Evolutionary conservation across 495 filamentous ascomycete genomes (phyloP).

Genomic region (Trichoderma gamsii): DNA sequence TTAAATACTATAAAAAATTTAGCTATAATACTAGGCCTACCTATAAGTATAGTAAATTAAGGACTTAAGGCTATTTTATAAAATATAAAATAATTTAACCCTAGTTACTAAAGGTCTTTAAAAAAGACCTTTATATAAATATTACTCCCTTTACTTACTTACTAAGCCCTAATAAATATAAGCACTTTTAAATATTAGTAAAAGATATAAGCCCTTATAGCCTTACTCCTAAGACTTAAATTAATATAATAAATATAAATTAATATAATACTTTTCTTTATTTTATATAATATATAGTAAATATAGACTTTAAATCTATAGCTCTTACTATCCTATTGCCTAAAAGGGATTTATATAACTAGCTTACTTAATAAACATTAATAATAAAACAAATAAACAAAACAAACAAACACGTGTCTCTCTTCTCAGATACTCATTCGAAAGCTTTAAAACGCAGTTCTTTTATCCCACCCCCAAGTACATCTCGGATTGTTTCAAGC

Average conservation of each 20-base stretch:
- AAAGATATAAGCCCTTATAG: neutral
- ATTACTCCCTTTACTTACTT: neutral
- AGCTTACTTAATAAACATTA: too few relatives aligned
- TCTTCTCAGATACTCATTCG: too few relatives aligned
- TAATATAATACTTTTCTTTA: neutral
- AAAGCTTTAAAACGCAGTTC: too few relatives aligned
- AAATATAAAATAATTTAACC: neutral
- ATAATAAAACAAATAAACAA: too few relatives aligned
- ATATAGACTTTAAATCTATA: neutral
- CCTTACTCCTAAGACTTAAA: neutral
- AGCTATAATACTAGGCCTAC: neutral
- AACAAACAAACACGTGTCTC: too few relatives aligned
- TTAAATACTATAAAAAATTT: neutral
- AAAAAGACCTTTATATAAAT: neutral
- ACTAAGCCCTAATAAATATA: neutral
- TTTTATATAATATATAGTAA: constrained; percentile 5
- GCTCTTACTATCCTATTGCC: too few relatives aligned
- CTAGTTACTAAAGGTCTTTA: neutral
- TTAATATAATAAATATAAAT: neutral
- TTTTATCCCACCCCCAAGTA: too few relatives aligned
- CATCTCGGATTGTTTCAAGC: too few relatives aligned
- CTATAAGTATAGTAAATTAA: neutral
- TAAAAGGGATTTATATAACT: too few relatives aligned
- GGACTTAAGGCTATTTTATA: neutral
- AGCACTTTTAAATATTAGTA: neutral